phyloP scores from a whole-genome alignment of 2,329 filamentous ascomycete genomes.

The Fusarium sp. region DNA sequence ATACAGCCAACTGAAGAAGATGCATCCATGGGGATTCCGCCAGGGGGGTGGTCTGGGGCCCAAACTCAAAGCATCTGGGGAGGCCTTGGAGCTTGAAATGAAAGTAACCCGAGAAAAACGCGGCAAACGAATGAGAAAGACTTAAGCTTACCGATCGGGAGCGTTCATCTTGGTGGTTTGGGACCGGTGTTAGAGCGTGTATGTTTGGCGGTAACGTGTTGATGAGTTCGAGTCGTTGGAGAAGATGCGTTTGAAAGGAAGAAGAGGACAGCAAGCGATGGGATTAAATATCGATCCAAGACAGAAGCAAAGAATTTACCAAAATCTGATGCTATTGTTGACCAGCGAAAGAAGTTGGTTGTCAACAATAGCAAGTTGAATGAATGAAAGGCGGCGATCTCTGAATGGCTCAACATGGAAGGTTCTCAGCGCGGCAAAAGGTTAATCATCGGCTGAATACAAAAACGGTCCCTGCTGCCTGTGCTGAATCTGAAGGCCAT shows the following conservation, averaged over 20 bases:
- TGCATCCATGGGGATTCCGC: background rate
- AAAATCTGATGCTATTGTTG: slow-evolving; percentile 11
- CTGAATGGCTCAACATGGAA: slow-evolving; percentile 15
- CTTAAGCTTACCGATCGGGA: slow-evolving; percentile 62
- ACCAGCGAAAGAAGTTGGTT: slow-evolving; percentile 4
- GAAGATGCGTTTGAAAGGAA: slow-evolving; percentile 1
- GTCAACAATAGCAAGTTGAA: slow-evolving; percentile 25
- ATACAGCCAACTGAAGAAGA: background rate
- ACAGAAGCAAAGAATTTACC: background rate
- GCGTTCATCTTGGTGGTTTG: slow-evolving; percentile 62
- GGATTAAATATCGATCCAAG: background rate
- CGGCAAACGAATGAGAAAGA: background rate
- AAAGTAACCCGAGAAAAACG: background rate
- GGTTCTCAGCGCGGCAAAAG: slow-evolving; percentile 32
- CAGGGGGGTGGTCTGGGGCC: background rate
- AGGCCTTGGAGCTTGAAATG: background rate
- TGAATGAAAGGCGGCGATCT: slow-evolving; percentile 18
- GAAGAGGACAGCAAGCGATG: background rate
- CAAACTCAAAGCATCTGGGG: background rate
- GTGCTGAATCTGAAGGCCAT: background rate
- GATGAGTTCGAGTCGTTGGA: slow-evolving; percentile 18
- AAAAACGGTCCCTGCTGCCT: background rate
- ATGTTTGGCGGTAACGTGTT: slow-evolving; percentile 37
- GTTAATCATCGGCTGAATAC: slow-evolving; percentile 48
- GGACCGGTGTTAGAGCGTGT: slow-evolving; percentile 1